phyloP scores from a whole-genome alignment of 257 asterid genomes.

The Gynochthodes officinalis region DNA sequence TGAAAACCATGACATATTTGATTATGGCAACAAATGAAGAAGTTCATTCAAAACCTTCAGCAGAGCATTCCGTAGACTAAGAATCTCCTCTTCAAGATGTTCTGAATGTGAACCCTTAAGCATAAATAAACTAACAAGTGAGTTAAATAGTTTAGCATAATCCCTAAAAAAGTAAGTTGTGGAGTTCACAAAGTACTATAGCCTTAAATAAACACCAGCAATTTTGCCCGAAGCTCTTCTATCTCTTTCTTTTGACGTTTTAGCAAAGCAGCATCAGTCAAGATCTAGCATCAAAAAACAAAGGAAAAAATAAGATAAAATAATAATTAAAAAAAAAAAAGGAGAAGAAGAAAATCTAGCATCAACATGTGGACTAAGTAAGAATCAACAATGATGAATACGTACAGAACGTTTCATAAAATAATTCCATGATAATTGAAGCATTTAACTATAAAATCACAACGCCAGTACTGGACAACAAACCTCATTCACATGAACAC shows the following conservation, averaged over 20 bases:
- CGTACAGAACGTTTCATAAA: slow-evolving; percentile 3
- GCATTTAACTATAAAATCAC: slow-evolving; percentile 17
- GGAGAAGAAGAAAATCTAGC: too few relatives aligned
- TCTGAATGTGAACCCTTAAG: slow-evolving; percentile 80
- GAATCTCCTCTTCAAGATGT: slow-evolving; percentile 75
- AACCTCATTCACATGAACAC: slow-evolving; percentile 98
- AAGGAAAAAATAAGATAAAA: not conserved
- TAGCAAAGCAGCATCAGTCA: slow-evolving; percentile 96
- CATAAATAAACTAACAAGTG: slow-evolving; percentile 26
- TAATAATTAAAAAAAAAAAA: too few relatives aligned
- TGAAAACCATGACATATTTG: slow-evolving; percentile 5
- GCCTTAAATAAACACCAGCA: slow-evolving; percentile 49
- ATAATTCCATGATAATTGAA: slow-evolving; percentile 15
- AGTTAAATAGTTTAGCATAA: slow-evolving; percentile 19
- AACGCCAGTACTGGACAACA: slow-evolving; percentile 17
- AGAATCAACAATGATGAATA: slow-evolving; percentile 7
- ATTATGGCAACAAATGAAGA: slow-evolving; percentile 17
- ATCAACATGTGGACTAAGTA: slow-evolving; percentile 12
- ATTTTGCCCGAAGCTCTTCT: slow-evolving; percentile 86
- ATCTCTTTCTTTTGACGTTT: slow-evolving; percentile 98
- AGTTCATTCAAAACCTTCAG: slow-evolving; percentile 57
- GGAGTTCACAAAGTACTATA: not conserved
- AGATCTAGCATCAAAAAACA: slow-evolving; percentile 42
- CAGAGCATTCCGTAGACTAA: slow-evolving; percentile 86
- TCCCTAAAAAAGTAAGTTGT: slow-evolving; percentile 19